These are phyloP conservation scores for Aspergillus sp. DNA, from an alignment of 2,329 filamentous ascomycete genomes.

Conservation along the genomic window DNA sequence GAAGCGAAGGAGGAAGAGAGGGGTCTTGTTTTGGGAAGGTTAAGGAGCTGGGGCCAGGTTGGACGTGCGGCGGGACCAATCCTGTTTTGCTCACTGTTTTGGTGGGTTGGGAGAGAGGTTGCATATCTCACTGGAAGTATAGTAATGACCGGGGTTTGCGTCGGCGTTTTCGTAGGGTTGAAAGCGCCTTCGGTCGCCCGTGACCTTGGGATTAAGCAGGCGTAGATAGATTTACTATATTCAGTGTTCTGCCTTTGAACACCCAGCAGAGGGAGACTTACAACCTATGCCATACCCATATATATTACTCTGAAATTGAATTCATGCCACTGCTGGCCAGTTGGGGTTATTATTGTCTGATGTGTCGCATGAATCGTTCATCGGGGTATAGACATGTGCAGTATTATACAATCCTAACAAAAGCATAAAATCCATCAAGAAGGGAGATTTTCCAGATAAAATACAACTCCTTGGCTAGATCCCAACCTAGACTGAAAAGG, in stretches of 20 bases:
- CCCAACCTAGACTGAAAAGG: background rate
- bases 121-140: slow-evolving; percentile 80
- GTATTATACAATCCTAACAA: slow-evolving; percentile 11
- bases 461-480: background rate
- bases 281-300: background rate
- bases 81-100: slow-evolving; percentile 92
- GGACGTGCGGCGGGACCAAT: slow-evolving; percentile 84
- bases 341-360: background rate
- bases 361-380: background rate
- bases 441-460: slow-evolving; percentile 12
- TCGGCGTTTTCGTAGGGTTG: slow-evolving; percentile 68
- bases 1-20: slow-evolving; percentile 78
- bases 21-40: slow-evolving; percentile 80
- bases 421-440: slow-evolving; percentile 10
- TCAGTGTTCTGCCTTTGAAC: background rate
- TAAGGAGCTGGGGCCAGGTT: slow-evolving; percentile 79
- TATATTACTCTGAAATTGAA: background rate
- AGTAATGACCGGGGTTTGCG: slow-evolving; percentile 74
- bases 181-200: slow-evolving; percentile 52
- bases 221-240: background rate
- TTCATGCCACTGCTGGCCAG: background rate
- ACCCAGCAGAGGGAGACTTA: background rate
- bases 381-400: background rate
- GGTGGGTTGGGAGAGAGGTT: slow-evolving; percentile 90
- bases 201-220: background rate